Evolutionary conservation across 768 basidiomycete species (phyloP), one percentile per base, ranked within the genome.

Genomic region (Leccinum variicolor): DNA sequence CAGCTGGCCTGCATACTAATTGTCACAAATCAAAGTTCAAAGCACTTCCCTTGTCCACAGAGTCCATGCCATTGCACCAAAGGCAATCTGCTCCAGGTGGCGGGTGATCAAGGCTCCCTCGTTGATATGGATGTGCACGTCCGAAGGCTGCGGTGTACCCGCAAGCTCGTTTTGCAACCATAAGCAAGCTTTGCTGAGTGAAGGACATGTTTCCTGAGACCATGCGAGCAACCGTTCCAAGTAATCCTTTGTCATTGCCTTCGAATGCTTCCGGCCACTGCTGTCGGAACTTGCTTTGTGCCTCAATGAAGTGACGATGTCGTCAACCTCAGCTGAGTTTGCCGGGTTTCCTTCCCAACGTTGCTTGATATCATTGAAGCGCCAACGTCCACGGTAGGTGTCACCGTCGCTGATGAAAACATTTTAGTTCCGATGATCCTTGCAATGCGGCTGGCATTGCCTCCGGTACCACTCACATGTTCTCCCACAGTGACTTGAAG

Each of bases 401-500:
- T 31, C 11, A 0, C 29, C 49, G 21, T 33, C 19, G 6, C 49
- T 50, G 29, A 41, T 31, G 29, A 13, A 31, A 31, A 31, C 13
- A 5, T 31, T 31, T 31, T 31, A 31, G 31, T 31, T 28, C 10
- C 1, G 28, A 29, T 29, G 8, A 29, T 1, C 25, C 25, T 25
- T 25, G 3, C 46, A 26, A 25, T 3, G 48, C 26, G n/a, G n/a
- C n/a, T 26, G 26, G 6, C 28, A 28, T 28, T 28, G 28, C 8
- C 29, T 29, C 25, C 4, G 25, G 25, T 4, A 29, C 21, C 7
- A 36, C 54, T 56, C 23, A 54, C 45, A 17, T 13, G 15, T 23
- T 21, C 6, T 59, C 46, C 55, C 58, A 59, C 39, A 59, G 19
- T 19, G 31, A 28, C 25, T 56, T 59, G 47, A 59, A 59, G 17